phyloP scores from a whole-genome alignment of 768 basidiomycete species.

The Lepiota venenata region DNA sequence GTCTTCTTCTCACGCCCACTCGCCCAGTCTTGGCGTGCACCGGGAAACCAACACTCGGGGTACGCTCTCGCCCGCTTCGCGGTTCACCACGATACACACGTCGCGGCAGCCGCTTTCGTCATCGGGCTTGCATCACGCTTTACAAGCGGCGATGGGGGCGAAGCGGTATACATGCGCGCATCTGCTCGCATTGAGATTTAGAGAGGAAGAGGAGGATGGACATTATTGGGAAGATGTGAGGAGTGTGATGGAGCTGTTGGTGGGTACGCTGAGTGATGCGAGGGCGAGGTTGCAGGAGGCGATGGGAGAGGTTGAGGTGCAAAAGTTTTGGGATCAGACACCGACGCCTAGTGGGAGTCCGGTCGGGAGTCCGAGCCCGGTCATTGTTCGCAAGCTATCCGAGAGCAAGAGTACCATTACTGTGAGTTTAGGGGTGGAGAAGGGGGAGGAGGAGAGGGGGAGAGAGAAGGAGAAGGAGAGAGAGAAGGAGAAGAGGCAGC shows the following conservation, averaged over 20 bases:
- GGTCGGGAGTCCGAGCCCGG: background rate
- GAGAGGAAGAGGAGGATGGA: slow-evolving; percentile 49
- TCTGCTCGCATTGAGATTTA: slow-evolving; percentile 73
- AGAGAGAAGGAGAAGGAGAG: slow-evolving; percentile 8
- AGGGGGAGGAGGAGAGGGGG: slow-evolving; percentile 8
- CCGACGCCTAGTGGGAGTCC: slow-evolving; percentile 32
- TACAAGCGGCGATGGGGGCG: slow-evolving; percentile 66
- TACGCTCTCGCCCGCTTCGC: slow-evolving; percentile 45
- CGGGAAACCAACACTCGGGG: slow-evolving; percentile 22
- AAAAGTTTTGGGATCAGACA: slow-evolving; percentile 47
- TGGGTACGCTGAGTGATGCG: slow-evolving; percentile 63
- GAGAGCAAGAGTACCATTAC: slow-evolving; percentile 6
- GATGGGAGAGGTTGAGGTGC: slow-evolving; percentile 55
- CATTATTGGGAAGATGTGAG: slow-evolving; percentile 85
- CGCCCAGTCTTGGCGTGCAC: background rate
- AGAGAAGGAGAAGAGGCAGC: background rate
- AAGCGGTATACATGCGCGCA: slow-evolving; percentile 80
- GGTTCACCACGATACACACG: slow-evolving; percentile 58
- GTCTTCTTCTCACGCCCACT: background rate
- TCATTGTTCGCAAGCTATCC: too few species aligned
- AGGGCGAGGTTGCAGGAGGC: slow-evolving; percentile 59
- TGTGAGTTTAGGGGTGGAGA: slow-evolving; percentile 5
- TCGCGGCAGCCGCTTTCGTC: slow-evolving; percentile 67
- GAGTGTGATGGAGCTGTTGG: slow-evolving; percentile 67
- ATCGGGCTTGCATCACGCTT: slow-evolving; percentile 53